Conservation (phyloP, 163 green algal species). For the Smithsoniella earleae region DNA sequence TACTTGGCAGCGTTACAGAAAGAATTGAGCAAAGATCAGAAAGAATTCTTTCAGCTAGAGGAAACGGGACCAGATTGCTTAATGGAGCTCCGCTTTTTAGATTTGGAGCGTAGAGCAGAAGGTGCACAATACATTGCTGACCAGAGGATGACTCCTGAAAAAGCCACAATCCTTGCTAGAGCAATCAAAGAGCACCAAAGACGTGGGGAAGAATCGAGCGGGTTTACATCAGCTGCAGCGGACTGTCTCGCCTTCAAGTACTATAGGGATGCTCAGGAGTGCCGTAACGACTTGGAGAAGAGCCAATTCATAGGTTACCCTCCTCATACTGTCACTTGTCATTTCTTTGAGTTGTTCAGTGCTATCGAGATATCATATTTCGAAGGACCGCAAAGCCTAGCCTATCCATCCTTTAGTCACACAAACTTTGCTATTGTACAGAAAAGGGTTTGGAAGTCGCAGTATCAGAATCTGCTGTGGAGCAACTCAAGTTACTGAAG, state of each 20-base stretch:
- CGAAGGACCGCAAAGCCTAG: too few species aligned
- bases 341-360: too few species aligned
- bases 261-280: constrained; percentile 59
- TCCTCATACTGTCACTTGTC: too few species aligned
- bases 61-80: constrained; percentile 1
- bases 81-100: constrained; percentile 13
- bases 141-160: constrained; percentile 30
- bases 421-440: constrained; percentile 36
- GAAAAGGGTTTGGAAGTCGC: constrained; percentile 46
- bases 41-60: background rate
- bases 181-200: constrained; percentile 74
- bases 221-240: constrained; percentile 53
- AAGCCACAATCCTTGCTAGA: constrained; percentile 51
- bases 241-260: constrained; percentile 81
- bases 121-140: constrained; percentile 20
- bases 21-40: background rate
- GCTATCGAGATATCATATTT: too few species aligned
- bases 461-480: constrained; percentile 41
- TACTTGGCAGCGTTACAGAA: background rate
- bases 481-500: constrained; percentile 34
- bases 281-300: constrained; percentile 40
- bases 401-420: too few species aligned
- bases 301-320: constrained; percentile 3
- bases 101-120: constrained; percentile 1
- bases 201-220: constrained; percentile 43